A percentile compares a stretch with the other conserved stretches of the same genome.
phyloP scores from a whole-genome alignment of 768 basidiomycete species.

The Pisolithus microcarpus region DNA sequence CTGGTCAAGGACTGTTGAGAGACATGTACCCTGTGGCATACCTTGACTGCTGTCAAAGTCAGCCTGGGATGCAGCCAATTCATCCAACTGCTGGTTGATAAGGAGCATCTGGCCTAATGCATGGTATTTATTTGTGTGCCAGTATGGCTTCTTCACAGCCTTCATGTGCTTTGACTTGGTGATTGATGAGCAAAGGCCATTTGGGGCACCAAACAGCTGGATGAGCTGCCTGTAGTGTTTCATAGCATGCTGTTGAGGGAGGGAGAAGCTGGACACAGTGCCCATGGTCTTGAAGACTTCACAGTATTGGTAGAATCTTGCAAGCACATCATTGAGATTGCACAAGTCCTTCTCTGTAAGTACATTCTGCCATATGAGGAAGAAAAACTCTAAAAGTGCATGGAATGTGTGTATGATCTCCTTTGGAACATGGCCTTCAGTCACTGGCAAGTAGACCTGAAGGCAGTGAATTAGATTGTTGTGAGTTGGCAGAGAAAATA shows the following conservation, averaged over 20 bases:
- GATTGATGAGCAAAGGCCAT: slow-evolving; percentile 32
- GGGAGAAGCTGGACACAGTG: no score
- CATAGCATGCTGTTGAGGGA: slow-evolving; percentile 29
- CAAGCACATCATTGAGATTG: no score
- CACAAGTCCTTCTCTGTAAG: no score
- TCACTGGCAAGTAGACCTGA: no score
- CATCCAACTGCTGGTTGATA: slow-evolving; percentile 23
- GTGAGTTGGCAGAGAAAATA: no score
- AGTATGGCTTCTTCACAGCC: slow-evolving; percentile 31
- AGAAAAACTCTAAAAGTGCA: no score
- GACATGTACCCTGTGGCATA: slow-evolving; percentile 16
- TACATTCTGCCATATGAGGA: no score
- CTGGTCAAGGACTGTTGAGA: not conserved
- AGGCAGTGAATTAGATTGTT: no score
- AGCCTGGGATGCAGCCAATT: slow-evolving; percentile 13
- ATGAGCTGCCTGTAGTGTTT: slow-evolving; percentile 23
- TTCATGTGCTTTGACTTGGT: slow-evolving; percentile 31
- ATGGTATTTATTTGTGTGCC: slow-evolving; percentile 16
- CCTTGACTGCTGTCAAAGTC: slow-evolving; percentile 15
- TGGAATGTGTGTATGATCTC: no score
- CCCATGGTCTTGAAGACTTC: no score
- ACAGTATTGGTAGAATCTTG: no score
- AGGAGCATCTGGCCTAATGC: slow-evolving; percentile 27
- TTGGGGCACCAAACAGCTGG: slow-evolving; percentile 24
- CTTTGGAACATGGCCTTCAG: no score